Conservation (phyloP, 2,329 filamentous ascomycete species). For the Teratosphaeria zuluensis region DNA sequence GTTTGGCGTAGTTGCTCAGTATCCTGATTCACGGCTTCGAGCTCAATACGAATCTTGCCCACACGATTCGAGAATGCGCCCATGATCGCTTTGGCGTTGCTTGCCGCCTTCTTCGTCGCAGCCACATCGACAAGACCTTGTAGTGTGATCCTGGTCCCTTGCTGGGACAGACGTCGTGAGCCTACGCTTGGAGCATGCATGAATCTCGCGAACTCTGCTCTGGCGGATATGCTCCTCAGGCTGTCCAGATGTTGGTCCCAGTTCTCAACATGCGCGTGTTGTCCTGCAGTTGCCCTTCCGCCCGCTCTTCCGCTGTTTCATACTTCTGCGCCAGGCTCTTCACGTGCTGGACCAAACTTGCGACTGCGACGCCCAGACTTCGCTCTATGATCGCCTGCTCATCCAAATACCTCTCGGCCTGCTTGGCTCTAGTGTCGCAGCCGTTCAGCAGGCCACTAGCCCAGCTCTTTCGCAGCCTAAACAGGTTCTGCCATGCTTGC, state of each 20-base stretch:
- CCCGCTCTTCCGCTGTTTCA: constrained; percentile 61
- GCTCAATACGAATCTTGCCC: constrained; percentile 30
- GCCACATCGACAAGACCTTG: constrained; percentile 69
- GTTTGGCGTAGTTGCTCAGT: constrained; percentile 36
- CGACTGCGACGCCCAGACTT: constrained; percentile 73
- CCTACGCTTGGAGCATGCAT: constrained; percentile 15
- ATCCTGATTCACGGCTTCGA: constrained; percentile 32
- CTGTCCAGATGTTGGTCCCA: constrained; percentile 62
- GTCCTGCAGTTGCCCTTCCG: constrained; percentile 56
- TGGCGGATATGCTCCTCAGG: constrained; percentile 55
- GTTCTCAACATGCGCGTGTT: constrained; percentile 51
- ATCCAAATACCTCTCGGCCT: constrained; percentile 55
- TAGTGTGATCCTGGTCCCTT: constrained; percentile 47
- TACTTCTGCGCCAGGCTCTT: constrained; percentile 63
- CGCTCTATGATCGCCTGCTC: constrained; percentile 70
- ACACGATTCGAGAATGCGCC: constrained; percentile 52
- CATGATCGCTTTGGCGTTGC: constrained; percentile 53
- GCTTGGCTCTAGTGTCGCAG: constrained; percentile 55
- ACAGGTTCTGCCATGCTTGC: constrained; percentile 79
- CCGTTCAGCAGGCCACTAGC: constrained; percentile 59
- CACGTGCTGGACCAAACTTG: constrained; percentile 70
- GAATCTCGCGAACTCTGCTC: constrained; percentile 51
- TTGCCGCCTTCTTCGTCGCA: constrained; percentile 62
- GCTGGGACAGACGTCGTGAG: constrained; percentile 24
- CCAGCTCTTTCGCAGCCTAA: constrained; percentile 73